Base-by-base conservation (phyloP, 2,329 filamentous ascomycete species). In the Volutella citrinella region DNA sequence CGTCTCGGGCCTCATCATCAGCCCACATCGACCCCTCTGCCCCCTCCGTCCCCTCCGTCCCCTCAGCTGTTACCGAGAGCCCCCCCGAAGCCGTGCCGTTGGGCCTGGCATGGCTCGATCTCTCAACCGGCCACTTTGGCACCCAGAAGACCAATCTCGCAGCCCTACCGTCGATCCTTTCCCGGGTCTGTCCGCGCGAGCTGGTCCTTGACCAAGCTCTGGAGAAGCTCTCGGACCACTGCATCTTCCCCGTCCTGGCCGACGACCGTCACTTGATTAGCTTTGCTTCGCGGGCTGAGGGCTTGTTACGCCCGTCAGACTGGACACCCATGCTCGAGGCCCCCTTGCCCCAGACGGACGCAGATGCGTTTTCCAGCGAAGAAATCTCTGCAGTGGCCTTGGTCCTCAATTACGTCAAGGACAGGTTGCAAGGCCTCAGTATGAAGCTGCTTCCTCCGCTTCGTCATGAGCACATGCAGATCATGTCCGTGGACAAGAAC, bases 71-170 rank as follows among this genome's bases (percentile, higher is more conserved):
- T 48, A 36, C 28, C 36, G 32, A 26, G 29, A 29, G 28, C 35
- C 32, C 20, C 30, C 40, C 34, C 26, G 38, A 40, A 38, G 36
- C 37, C 20, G 38, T 46, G 32, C 62, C 64, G 27, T 68, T 94
- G 36, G 93, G 93, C 4, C 68, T 98, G 30, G 87, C 93, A 24
- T 98, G 93, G 93, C 69, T 97, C 28, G 93, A 98, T 61, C 66
- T 97, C 17, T 96, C 93, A 8, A 98, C 93, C 4, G 93, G 93
- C 11, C 86, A 91, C 51, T 98, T 98, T 63, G 88, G 82, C 53
- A 95, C 89, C 1, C 89, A 97, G 55, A 70, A 69, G 13, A 82
- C 85, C 1, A 81, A 82, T 14, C 63, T 90, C 7, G 69, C 76
- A 30, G 80, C 82, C 34, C 66, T 98, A 5, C 73, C 86, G n/a